Conservation (phyloP, 257 asterid species). For the Nicotiana benthamiana region DNA sequence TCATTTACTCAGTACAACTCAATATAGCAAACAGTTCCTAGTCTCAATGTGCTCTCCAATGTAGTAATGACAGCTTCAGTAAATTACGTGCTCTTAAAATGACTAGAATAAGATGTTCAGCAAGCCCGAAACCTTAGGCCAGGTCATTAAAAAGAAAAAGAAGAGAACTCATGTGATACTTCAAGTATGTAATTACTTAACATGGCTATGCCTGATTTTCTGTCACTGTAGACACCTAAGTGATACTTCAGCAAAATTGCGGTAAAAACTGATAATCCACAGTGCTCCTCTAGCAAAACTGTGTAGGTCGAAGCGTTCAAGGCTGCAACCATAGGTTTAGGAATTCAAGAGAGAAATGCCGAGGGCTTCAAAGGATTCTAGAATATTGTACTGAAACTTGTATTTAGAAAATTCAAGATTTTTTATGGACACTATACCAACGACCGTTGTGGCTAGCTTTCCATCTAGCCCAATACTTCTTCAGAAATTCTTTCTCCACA, state of each 20-base stretch:
- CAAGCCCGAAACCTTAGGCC: background rate
- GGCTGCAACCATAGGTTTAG: background rate
- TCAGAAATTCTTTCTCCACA: slow-evolving; percentile 83
- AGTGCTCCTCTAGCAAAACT: background rate
- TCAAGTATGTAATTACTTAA: background rate
- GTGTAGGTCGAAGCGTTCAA: background rate
- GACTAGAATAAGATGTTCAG: too few species aligned
- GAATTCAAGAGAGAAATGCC: background rate
- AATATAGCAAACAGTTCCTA: too few species aligned
- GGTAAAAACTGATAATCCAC: background rate
- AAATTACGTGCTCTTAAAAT: too few species aligned
- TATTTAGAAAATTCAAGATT: background rate
- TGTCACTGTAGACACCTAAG: background rate
- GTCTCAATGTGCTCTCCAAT: too few species aligned
- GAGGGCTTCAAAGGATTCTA: background rate
- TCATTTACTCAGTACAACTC: too few species aligned
- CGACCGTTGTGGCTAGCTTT: slow-evolving; percentile 85
- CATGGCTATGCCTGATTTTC: background rate
- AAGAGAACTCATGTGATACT: background rate
- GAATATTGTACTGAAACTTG: background rate
- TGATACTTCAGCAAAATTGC: background rate
- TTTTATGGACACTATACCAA: slow-evolving; percentile 37
- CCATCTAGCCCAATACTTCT: slow-evolving; percentile 95
- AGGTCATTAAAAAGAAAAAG: background rate
- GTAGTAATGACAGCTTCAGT: too few species aligned